Percentiles rank a stretch among this genome's conserved stretches.
Evolutionary conservation across 1,284 basidiomycete species (phyloP).

Genomic region (Tilletia caries): DNA sequence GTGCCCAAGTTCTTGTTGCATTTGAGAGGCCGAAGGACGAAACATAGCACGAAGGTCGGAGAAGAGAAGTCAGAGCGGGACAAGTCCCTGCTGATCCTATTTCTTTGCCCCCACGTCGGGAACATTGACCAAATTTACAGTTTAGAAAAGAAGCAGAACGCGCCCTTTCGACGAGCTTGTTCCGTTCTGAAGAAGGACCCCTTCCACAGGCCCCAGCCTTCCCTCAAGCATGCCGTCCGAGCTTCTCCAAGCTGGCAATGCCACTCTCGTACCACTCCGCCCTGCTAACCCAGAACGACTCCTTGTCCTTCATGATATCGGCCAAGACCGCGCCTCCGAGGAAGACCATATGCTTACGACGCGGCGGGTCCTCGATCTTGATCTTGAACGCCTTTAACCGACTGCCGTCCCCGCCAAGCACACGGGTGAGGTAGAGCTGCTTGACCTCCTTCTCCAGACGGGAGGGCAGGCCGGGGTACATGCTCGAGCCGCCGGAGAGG

Average conservation of each 20-base stretch:
- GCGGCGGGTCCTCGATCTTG: slow-evolving; percentile 93
- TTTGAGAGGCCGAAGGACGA: too few species aligned
- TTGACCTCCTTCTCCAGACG: slow-evolving; percentile 99
- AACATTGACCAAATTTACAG: too few species aligned
- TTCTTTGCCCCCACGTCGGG: too few species aligned
- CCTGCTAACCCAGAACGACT: slow-evolving; percentile 72
- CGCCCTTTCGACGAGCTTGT: too few species aligned
- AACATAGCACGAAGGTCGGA: too few species aligned
- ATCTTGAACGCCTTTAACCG: slow-evolving; percentile 96
- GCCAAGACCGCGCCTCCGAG: slow-evolving; percentile 77
- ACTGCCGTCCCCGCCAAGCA: slow-evolving; percentile 77
- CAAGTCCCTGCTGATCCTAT: too few species aligned
- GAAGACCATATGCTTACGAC: slow-evolving; percentile 99
- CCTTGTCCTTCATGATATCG: slow-evolving; percentile 93
- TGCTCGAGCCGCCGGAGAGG: slow-evolving; percentile 84
- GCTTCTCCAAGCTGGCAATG: slow-evolving; percentile 41
- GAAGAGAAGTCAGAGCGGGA: too few species aligned
- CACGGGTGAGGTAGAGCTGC: slow-evolving; percentile 87
- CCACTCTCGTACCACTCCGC: slow-evolving; percentile 53
- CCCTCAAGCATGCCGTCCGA: slow-evolving; percentile 43
- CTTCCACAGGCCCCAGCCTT: too few species aligned
- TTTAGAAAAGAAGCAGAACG: too few species aligned
- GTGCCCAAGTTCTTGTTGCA: too few species aligned
- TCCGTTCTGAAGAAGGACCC: too few species aligned
- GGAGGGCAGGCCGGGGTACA: slow-evolving; percentile 97